phyloP scores from a whole-genome alignment of 441 rosid genomes.

The Mallotus repandus region DNA sequence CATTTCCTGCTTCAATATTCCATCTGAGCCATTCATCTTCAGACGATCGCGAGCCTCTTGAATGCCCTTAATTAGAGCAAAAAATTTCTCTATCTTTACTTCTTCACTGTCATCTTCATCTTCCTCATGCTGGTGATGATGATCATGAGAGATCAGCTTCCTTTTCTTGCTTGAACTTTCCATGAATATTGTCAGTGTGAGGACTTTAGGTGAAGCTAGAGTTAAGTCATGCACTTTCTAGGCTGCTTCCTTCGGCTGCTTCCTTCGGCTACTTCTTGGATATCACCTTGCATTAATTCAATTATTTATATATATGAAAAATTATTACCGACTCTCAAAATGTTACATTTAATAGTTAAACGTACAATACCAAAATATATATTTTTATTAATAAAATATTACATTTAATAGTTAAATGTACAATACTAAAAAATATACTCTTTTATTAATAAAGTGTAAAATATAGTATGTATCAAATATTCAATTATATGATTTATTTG shows the following conservation, averaged over 20 bases:
- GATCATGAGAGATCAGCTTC: slow-evolving; percentile 1
- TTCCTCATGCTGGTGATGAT: background rate
- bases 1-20: background rate
- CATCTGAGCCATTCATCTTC: slow-evolving; percentile 9
- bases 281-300: background rate
- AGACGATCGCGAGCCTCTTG: slow-evolving; percentile 32
- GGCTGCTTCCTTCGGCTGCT: slow-evolving; percentile 30
- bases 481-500: too few species aligned
- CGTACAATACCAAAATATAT: too few species aligned
- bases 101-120: slow-evolving; percentile 29
- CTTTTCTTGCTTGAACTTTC: slow-evolving; percentile 25
- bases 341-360: too few species aligned
- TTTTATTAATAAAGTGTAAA: too few species aligned
- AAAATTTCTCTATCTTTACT: slow-evolving; percentile 37
- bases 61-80: slow-evolving; percentile 27
- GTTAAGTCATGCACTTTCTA: background rate
- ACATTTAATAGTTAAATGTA: too few species aligned
- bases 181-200: background rate
- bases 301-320: too few species aligned
- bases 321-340: too few species aligned
- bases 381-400: too few species aligned
- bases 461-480: too few species aligned
- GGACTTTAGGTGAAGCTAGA: background rate
- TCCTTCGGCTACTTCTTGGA: slow-evolving; percentile 13
- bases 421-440: too few species aligned